Conservation (phyloP, 2,329 filamentous ascomycete species). For the Nemania diffusa region DNA sequence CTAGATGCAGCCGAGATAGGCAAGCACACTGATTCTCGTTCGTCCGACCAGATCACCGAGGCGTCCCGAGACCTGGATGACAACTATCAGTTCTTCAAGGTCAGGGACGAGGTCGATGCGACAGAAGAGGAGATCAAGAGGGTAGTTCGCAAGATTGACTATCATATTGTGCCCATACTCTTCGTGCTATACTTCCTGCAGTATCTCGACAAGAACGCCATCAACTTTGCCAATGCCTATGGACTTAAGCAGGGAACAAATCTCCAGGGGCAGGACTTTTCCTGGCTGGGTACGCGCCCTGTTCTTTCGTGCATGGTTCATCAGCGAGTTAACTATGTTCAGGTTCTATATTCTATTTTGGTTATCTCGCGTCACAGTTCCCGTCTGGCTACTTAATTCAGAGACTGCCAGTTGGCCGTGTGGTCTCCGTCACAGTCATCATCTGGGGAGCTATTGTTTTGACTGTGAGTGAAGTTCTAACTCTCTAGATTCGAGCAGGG, state of each 20-base stretch:
- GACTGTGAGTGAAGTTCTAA: slow-evolving; percentile 42
- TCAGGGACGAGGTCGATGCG: slow-evolving; percentile 40
- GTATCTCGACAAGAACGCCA: slow-evolving; percentile 55
- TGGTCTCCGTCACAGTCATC: slow-evolving; percentile 57
- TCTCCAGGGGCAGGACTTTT: slow-evolving; percentile 61
- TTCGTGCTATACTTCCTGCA: slow-evolving; percentile 50
- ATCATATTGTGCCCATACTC: slow-evolving; percentile 46
- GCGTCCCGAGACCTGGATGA: slow-evolving; percentile 47
- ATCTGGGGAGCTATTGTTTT: slow-evolving; percentile 61
- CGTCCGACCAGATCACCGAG: slow-evolving; percentile 33
- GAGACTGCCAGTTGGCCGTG: slow-evolving; percentile 59
- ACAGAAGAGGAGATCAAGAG: slow-evolving; percentile 45
- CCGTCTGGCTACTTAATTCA: slow-evolving; percentile 59
- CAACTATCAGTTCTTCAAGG: slow-evolving; percentile 48
- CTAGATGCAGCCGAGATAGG: slow-evolving; percentile 24
- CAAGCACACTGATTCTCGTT: slow-evolving; percentile 3
- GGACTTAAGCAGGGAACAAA: slow-evolving; percentile 59
- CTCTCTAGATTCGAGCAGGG: background rate
- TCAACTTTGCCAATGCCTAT: slow-evolving; percentile 63
- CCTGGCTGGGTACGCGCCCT: slow-evolving; percentile 56
- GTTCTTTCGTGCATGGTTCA: slow-evolving; percentile 51
- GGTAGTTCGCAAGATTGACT: slow-evolving; percentile 49
- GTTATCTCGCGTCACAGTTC: slow-evolving; percentile 58
- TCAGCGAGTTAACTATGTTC: slow-evolving; percentile 20
- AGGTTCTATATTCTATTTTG: slow-evolving; percentile 63